Conservation (phyloP, 805 yeast species). For the Saturnispora diversa region DNA sequence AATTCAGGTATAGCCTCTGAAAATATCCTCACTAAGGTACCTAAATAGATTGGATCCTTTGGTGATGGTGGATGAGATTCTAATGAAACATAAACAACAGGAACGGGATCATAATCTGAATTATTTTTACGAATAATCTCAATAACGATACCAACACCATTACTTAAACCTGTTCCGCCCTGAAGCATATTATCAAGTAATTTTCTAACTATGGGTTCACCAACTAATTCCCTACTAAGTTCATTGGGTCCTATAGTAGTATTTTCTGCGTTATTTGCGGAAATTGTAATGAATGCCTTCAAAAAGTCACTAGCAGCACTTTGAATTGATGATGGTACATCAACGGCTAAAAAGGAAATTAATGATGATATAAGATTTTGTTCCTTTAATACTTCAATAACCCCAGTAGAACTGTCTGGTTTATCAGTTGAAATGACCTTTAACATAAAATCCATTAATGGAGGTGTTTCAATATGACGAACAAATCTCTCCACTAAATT, state of each 20-base stretch:
- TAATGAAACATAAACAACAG: conserved; percentile 71
- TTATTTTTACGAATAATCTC: conserved; percentile 93
- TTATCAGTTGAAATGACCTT: conserved; percentile 90
- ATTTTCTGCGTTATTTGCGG: conserved; percentile 86
- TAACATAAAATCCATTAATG: conserved; percentile 84
- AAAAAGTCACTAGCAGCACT: conserved; percentile 93
- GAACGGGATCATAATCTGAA: conserved; percentile 87
- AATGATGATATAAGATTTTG: conserved; percentile 70
- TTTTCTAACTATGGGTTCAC: conserved; percentile 56
- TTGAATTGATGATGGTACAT: conserved; percentile 62
- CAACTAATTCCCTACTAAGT: conserved; percentile 81
- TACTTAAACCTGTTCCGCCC: conserved; percentile 83
- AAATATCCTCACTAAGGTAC: conserved; percentile 72
- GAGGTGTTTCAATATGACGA: conserved; percentile 84
- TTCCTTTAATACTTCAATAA: conserved; percentile 63
- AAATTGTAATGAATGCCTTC: conserved; percentile 87
- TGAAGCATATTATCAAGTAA: conserved; percentile 70
- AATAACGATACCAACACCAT: conserved; percentile 90
- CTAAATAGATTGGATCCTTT: conserved; percentile 88
- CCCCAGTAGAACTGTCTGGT: conserved; percentile 81
- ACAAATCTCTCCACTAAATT: conserved; percentile 72
- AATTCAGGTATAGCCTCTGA: conserved; percentile 67
- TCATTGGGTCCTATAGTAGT: conserved; percentile 92
- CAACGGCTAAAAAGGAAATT: conserved; percentile 62
- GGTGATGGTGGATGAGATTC: conserved; percentile 90